phyloP scores from a whole-genome alignment of 768 basidiomycete genomes.

The Russula olivacea region DNA sequence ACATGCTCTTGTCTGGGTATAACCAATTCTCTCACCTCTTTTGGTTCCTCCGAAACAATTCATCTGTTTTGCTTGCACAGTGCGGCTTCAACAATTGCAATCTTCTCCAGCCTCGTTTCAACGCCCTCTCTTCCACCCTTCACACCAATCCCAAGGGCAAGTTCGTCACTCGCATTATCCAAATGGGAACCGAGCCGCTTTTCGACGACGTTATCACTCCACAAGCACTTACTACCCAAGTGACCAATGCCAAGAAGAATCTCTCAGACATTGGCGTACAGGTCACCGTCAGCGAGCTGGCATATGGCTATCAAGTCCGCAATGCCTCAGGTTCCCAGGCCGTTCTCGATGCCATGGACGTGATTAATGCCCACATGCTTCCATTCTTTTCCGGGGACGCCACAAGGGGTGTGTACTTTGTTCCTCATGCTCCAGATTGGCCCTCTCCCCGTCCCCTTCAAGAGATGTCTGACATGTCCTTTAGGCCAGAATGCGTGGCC shows the following conservation, averaged over 20 bases:
- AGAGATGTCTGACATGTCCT: background rate
- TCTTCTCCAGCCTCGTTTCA: conserved; percentile 20
- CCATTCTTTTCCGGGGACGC: conserved; percentile 58
- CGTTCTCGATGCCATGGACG: conserved; percentile 54
- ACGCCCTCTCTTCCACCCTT: conserved; percentile 28
- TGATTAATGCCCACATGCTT: conserved; percentile 61
- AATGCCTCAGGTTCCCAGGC: conserved; percentile 40
- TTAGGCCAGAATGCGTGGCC: conserved; percentile 57
- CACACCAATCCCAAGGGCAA: conserved; percentile 39
- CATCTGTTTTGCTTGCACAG: conserved; percentile 13
- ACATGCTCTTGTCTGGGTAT: conserved; percentile 67
- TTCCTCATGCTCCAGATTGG: background rate
- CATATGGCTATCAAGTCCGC: conserved; percentile 40
- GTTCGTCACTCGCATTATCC: conserved; percentile 58
- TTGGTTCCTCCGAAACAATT: background rate
- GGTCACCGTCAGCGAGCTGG: conserved; percentile 48
- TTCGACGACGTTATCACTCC: conserved; percentile 48
- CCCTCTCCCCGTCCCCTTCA: background rate
- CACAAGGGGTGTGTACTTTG: conserved; percentile 41
- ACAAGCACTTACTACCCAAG: conserved; percentile 45
- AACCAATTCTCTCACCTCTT: conserved; percentile 15
- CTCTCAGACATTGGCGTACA: conserved; percentile 49
- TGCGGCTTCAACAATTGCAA: conserved; percentile 31
- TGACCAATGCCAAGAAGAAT: conserved; percentile 42
- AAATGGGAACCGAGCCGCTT: conserved; percentile 69